Evolutionary conservation across 768 basidiomycete genomes (phyloP).

Genomic region (Rhodocollybia butyracea): DNA sequence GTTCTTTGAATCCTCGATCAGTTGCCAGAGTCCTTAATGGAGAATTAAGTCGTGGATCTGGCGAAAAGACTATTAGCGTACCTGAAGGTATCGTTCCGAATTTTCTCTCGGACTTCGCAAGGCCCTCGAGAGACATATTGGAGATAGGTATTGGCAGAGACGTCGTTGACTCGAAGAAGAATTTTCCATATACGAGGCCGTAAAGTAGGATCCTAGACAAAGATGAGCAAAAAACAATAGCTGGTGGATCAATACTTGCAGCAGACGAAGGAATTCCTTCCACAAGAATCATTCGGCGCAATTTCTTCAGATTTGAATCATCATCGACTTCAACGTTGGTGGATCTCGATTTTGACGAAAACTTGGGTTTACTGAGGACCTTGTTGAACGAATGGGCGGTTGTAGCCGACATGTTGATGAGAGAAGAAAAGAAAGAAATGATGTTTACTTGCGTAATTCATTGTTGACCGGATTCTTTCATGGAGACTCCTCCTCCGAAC

Average conservation of each 20-base stretch:
- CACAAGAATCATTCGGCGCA: slow-evolving; percentile 83
- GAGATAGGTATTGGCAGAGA: slow-evolving; percentile 74
- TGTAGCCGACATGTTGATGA: slow-evolving; percentile 1
- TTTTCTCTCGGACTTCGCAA: slow-evolving; percentile 86
- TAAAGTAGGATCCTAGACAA: slow-evolving; percentile 69
- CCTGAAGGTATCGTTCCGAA: slow-evolving; percentile 96
- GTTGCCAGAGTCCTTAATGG: slow-evolving; percentile 85
- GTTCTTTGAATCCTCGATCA: slow-evolving; percentile 95
- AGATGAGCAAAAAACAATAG: background rate
- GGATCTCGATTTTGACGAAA: slow-evolving; percentile 59
- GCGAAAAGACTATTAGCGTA: slow-evolving; percentile 23
- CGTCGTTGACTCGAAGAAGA: slow-evolving; percentile 73
- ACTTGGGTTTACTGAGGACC: slow-evolving; percentile 68
- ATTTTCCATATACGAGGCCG: slow-evolving; percentile 95
- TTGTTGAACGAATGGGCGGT: slow-evolving; percentile 80
- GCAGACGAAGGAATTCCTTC: slow-evolving; percentile 82
- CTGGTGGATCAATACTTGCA: slow-evolving; percentile 24
- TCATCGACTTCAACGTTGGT: slow-evolving; percentile 67
- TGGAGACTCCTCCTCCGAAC: slow-evolving; percentile 47
- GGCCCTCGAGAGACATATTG: slow-evolving; percentile 81
- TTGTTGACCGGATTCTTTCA: background rate
- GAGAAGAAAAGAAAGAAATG: background rate
- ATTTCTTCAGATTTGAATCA: slow-evolving; percentile 62
- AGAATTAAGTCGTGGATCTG: background rate
- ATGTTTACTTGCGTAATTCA: background rate